Conservation (phyloP, 169 alveolate species). For the Eimeria maxima region DNA sequence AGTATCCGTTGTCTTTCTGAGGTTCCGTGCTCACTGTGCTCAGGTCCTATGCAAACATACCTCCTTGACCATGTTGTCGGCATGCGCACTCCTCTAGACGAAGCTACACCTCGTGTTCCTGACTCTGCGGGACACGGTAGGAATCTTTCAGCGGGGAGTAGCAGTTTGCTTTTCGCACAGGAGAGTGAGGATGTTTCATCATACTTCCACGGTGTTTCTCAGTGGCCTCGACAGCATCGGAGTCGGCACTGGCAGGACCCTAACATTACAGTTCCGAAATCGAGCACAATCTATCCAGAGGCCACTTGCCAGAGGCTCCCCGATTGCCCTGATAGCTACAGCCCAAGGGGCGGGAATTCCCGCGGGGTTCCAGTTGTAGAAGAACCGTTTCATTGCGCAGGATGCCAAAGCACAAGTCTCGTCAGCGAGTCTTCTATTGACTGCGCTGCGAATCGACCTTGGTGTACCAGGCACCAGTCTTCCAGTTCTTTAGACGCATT, state of each 20-base stretch:
- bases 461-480: conserved; percentile 16
- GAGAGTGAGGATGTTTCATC: conserved; percentile 65
- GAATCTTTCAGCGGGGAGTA: conserved; percentile 23
- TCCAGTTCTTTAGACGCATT: conserved; percentile 52
- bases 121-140: conserved; percentile 55
- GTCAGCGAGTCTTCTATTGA: conserved; percentile 61
- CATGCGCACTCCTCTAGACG: conserved; percentile 70
- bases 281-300: conserved; percentile 6
- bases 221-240: conserved; percentile 73
- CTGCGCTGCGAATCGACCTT: conserved; percentile 36
- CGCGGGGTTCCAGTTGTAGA: conserved; percentile 64
- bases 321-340: neutral
- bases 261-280: neutral
- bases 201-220: conserved; percentile 20
- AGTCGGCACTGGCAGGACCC: conserved; percentile 54
- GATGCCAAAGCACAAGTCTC: conserved; percentile 44
- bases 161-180: conserved; percentile 33
- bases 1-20: neutral
- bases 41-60: conserved; percentile 75
- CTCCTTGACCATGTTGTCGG: conserved; percentile 73
- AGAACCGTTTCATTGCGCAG: conserved; percentile 58
- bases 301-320: neutral
- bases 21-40: neutral
- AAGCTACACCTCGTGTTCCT: conserved; percentile 40
- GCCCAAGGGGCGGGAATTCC: neutral